Evolutionary conservation across 148 eudicot genomes (phyloP).

Genomic region (Camellia sinensis): DNA sequence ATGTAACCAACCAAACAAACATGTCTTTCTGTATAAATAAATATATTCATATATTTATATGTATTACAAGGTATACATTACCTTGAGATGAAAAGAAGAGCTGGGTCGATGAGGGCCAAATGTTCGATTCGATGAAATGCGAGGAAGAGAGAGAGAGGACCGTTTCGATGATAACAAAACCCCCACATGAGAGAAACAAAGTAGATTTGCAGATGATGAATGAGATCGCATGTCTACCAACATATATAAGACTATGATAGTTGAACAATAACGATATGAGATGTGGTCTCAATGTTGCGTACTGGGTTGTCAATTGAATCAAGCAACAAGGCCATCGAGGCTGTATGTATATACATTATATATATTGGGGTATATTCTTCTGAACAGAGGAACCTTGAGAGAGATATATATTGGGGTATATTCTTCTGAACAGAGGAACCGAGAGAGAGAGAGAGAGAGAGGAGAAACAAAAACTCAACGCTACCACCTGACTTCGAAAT

Average conservation of each 20-base stretch:
- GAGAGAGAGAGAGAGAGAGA: conserved; percentile 2
- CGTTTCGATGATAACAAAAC: not conserved
- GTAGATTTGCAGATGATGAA: conserved; percentile 6
- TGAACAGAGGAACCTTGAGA: not conserved
- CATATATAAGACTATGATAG: not conserved
- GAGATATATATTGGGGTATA: not conserved
- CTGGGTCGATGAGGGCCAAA: conserved; percentile 2
- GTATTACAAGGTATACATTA: not conserved
- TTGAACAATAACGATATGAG: not conserved
- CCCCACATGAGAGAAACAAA: conserved; percentile 13
- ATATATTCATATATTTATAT: not conserved
- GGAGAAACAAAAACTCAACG: not conserved
- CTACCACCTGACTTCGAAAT: not conserved
- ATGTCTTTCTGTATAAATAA: not conserved
- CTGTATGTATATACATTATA: not conserved
- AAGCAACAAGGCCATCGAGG: not conserved
- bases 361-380: not conserved
- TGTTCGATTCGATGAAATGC: conserved; percentile 5
- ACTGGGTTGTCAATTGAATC: not conserved
- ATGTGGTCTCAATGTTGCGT: not conserved
- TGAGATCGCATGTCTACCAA: conserved; percentile 24
- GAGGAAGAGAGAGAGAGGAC: not conserved
- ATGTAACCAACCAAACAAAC: not conserved
- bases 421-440: not conserved
- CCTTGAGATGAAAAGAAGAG: conserved; percentile 21